phyloP scores from a whole-genome alignment of 495 filamentous ascomycete species.

The Podospora tetraspora region DNA sequence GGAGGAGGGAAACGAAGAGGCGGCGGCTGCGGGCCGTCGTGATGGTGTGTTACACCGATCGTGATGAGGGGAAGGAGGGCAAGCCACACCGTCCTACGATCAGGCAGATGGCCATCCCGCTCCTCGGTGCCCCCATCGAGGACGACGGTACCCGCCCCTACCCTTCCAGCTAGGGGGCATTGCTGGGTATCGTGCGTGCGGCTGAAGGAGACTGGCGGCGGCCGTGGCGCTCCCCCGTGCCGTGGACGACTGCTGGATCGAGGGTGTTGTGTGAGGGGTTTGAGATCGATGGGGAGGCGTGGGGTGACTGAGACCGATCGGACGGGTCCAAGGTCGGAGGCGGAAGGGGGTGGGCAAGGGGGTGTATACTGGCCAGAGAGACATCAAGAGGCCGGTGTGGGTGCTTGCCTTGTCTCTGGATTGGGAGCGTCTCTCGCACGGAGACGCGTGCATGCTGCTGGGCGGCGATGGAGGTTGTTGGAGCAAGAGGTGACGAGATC shows the following conservation, averaged over 20 bases:
- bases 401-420: background rate
- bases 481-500: background rate
- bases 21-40: background rate
- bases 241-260: background rate
- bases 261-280: background rate
- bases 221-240: background rate
- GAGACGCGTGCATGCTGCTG: background rate
- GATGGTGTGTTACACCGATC: background rate
- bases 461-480: background rate
- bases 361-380: background rate
- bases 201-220: conserved; percentile 4
- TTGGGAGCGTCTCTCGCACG: background rate
- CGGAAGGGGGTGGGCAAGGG: background rate
- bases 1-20: background rate
- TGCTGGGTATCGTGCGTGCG: background rate
- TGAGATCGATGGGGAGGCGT: conserved; percentile 3
- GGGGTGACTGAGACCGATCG: conserved; percentile 2
- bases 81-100: background rate
- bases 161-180: background rate
- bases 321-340: background rate
- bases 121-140: background rate
- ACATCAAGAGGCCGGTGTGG: background rate
- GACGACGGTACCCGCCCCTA: background rate
- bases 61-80: background rate
- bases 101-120: background rate